phyloP scores from a whole-genome alignment of 441 rosid genomes.

The Manihot esculenta region DNA sequence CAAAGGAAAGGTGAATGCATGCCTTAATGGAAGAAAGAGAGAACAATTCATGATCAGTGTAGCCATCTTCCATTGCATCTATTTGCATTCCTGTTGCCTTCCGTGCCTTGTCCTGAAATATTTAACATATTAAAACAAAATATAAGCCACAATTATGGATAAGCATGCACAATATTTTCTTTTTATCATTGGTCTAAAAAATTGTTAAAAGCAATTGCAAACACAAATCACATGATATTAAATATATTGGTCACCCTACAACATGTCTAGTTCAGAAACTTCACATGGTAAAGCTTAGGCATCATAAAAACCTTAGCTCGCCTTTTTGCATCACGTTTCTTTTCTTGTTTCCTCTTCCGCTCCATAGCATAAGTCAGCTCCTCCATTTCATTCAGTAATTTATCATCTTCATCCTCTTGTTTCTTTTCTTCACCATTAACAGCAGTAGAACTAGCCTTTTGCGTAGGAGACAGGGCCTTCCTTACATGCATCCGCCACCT shows the following conservation, averaged over 20 bases:
- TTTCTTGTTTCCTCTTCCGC: constrained; percentile 70
- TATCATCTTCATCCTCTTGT: constrained; percentile 73
- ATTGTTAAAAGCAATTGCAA: not conserved
- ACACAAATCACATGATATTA: not conserved
- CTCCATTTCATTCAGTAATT: constrained; percentile 86
- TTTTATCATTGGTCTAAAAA: not conserved
- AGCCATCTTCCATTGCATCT: constrained; percentile 86
- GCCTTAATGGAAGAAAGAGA: constrained; percentile 95
- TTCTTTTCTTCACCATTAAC: constrained; percentile 41
- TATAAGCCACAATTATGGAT: constrained; percentile 2
- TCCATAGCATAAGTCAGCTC: constrained; percentile 75
- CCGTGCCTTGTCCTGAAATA: constrained; percentile 69
- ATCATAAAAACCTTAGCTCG: constrained; percentile 60
- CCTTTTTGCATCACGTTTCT: constrained; percentile 74
- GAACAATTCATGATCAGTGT: constrained; percentile 68
- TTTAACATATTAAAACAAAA: constrained; percentile 11
- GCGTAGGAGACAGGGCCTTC: constrained; percentile 66
- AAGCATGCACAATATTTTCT: not conserved
- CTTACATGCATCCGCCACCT: constrained; percentile 90
- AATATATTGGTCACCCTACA: not conserved
- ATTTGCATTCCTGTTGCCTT: constrained; percentile 77
- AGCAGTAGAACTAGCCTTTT: constrained; percentile 46
- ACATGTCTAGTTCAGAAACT: not conserved
- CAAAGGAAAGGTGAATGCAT: constrained; percentile 9
- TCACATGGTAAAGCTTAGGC: not conserved